Base-by-base conservation (phyloP, 805 yeast genomes). In the Candida boidinii region DNA sequence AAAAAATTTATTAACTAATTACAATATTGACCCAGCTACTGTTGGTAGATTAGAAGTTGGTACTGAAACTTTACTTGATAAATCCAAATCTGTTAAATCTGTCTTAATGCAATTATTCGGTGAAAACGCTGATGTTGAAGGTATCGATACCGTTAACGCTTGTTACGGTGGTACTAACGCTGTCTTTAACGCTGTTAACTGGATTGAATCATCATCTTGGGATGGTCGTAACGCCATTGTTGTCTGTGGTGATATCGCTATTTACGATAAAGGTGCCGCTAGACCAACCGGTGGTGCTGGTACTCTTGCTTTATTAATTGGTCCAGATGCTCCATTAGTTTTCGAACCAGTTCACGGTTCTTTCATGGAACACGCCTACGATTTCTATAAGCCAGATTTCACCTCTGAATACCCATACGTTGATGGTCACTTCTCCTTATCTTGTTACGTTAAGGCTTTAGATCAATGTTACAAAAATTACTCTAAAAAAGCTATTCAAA, bases 281-380 rank as follows among this genome's bases (percentile, higher is more conserved):
- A 81, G 98, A 72, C 98, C 98, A 54, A 92, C 98, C 34, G 98
- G 98, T 60, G 98, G 98, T 68, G 96, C 94, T 35, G 98, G 98
- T 57, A 72, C 94, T 30, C 94, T 90, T 39, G 98, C 98, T 28
- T 51, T 92, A 55, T 76, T 83, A 57, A 84, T 92, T 51, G 98
- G 98, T 32, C 95, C 97, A 33, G 95, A 92, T 56, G 96, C 98
- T 26, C 98, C 98, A 45, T 72, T 92, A 46, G 96, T 85, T 26
- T 79, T 92, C 49, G 97, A 92, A 49, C 64, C 80, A 28, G 73
- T 76, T 39, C 85, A 92, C 66, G 97, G 97, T 43, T 73, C 95
- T 16, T 84, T 68, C 71, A 84, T 92, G 94, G 90, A 85, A 62
- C 95, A 92, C 57, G 96, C 92, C 28, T 92, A 92, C 62, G 98